Percentiles rank a stretch among this genome's conserved stretches.
phyloP scores from a whole-genome alignment of 225 moss, liverwort and hornwort genomes.

The Rhytidiadelphus loreus region DNA sequence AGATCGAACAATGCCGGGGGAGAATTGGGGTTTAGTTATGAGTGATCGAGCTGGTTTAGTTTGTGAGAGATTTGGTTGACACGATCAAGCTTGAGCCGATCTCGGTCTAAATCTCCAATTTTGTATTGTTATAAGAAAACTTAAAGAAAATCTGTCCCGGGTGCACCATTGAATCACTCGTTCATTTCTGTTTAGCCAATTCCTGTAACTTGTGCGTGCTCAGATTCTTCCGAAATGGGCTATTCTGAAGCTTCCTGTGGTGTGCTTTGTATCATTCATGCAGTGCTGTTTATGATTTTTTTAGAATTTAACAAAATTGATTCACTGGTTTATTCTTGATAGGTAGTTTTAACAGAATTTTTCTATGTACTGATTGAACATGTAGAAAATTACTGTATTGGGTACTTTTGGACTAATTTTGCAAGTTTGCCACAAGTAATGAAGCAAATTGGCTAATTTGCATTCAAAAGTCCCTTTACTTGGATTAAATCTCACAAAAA shows the following conservation, averaged over 20 bases:
- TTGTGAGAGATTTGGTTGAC: neutral
- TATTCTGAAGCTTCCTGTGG: neutral
- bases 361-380: neutral
- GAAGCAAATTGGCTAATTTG: neutral
- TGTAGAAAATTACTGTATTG: neutral
- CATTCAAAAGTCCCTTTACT: neutral
- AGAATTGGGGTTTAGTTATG: neutral
- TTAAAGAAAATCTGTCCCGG: neutral
- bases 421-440: neutral
- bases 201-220: neutral
- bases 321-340: neutral
- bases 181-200: neutral
- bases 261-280: neutral
- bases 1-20: neutral
- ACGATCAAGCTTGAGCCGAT: neutral
- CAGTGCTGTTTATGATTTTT: neutral
- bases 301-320: neutral
- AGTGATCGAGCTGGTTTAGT: neutral
- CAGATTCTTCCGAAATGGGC: neutral
- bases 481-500: no score
- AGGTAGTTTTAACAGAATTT: neutral
- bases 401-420: no score
- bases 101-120: neutral
- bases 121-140: no score
- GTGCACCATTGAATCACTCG: neutral